Conservation (phyloP, 176 grass and related monocot species). For the Calamus simplicifolius region DNA sequence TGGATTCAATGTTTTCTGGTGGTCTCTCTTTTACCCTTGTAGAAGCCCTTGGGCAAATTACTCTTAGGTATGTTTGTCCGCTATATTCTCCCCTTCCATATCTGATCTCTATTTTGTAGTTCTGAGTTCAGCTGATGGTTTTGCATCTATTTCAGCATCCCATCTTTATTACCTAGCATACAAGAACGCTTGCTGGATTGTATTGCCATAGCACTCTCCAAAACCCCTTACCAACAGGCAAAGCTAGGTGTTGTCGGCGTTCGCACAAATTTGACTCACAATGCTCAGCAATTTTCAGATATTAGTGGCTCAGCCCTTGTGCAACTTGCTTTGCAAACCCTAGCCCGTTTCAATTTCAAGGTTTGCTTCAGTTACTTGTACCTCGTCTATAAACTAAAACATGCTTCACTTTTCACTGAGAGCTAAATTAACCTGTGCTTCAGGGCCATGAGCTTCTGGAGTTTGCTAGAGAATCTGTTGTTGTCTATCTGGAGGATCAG, state of each 20-base stretch:
- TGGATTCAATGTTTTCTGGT: constrained; percentile 83
- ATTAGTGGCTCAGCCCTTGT: constrained; percentile 48
- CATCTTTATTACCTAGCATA: constrained; percentile 76
- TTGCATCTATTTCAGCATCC: constrained; percentile 49
- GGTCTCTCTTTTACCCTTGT: constrained; percentile 82
- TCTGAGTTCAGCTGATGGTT: constrained; percentile 12
- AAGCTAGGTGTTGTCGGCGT: constrained; percentile 31
- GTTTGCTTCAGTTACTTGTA: constrained; percentile 30
- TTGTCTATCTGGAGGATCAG: constrained; percentile 89
- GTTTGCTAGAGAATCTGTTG: constrained; percentile 80
- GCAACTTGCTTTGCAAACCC: constrained; percentile 77
- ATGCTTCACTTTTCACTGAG: not conserved
- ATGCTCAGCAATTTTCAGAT: constrained; percentile 62
- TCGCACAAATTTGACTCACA: constrained; percentile 47
- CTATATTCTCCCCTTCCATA: not conserved
- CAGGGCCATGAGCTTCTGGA: constrained; percentile 97
- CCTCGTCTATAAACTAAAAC: not conserved
- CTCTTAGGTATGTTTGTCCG: constrained; percentile 39
- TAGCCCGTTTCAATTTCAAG: constrained; percentile 91
- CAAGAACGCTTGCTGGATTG: constrained; percentile 88
- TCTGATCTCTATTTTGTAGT: not conserved
- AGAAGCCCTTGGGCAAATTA: constrained; percentile 70
- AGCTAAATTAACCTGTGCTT: constrained; percentile 29
- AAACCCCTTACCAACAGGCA: constrained; percentile 39
- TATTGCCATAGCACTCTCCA: constrained; percentile 70